These are phyloP conservation scores for Scedosporium boydii DNA, from an alignment of 2,329 filamentous ascomycete species.

Conservation along the genomic window DNA sequence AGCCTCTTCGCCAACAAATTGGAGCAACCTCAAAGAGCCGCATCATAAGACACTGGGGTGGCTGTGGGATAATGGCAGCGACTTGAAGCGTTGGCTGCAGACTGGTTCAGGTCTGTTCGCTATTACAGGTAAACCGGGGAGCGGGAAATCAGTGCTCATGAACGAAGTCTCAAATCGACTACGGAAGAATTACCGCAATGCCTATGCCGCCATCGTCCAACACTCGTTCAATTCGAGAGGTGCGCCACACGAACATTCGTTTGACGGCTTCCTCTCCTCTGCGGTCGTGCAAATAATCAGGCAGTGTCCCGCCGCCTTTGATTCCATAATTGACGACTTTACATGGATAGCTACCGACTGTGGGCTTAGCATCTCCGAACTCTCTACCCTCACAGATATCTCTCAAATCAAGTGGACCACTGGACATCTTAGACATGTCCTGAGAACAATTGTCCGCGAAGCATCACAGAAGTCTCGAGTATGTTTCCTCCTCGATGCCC, in stretches of 20 bases:
- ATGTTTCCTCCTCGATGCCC: not conserved
- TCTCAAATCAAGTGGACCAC: not conserved
- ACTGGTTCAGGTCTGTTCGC: slow-evolving; percentile 5
- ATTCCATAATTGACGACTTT: not conserved
- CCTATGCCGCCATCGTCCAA: not conserved
- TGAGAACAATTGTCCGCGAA: not conserved
- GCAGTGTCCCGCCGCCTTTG: not conserved
- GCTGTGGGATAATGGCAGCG: not conserved
- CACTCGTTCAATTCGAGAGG: not conserved
- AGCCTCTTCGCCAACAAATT: not conserved
- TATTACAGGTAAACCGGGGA: slow-evolving; percentile 10
- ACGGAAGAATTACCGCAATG: not conserved
- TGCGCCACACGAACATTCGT: not conserved
- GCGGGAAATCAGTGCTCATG: slow-evolving; percentile 10
- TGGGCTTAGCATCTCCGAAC: not conserved
- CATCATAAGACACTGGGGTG: not conserved
- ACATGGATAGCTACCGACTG: not conserved
- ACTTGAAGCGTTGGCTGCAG: slow-evolving; percentile 3
- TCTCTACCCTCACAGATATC: not conserved
- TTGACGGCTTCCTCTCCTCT: not conserved
- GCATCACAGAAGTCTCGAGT: not conserved
- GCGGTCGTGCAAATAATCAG: not conserved
- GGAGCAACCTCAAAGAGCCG: not conserved
- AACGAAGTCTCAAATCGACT: slow-evolving; percentile 6
- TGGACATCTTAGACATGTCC: not conserved